Base-by-base conservation (phyloP, 2,329 filamentous ascomycete genomes). In the Tolypocladium paradoxum region DNA sequence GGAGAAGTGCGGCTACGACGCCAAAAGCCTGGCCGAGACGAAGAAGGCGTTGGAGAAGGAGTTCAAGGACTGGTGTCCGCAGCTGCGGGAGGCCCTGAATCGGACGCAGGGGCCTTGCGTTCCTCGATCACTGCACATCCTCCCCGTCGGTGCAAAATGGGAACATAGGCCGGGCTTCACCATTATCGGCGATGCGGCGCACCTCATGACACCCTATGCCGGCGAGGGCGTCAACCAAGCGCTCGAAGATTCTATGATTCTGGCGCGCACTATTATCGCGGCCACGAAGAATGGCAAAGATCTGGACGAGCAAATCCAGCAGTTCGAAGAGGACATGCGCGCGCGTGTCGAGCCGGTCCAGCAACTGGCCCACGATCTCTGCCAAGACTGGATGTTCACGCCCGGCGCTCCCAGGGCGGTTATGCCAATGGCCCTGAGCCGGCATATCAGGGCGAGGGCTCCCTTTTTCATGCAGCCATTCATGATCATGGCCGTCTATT, bases 201-300 rank as follows among this genome's bases (percentile, higher is more conserved):
- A 84, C 62, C 60, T 82, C 24, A 81, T 82, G 77, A 74, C 75
- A 1, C 77, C 77, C 0, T 80, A 76, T 56, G 76, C 76, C 1
- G 81, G 81, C 6, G 79, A 81, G 54, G 81, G 81, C 2, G 79
- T 83, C 29, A 84, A 84, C 59, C 67, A 75, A 22, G 79, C 73
- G 1, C 72, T 85, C 62, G 70, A 74, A 48, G 81, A 84, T 61
- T 74, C 79, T 8, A 62, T 76, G 55, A 63, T 72, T 24, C 68
- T 84, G 22, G 75, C 73, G 0, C 61, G 67, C 33, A 68, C 70
- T 7, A 75, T 81, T 55, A 60, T 69, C 49, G 55, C 56, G 9
- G 61, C 63, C 1, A 55, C 57, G 2, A 50, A 64, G 22, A 56
- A 60, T 12, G 58, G 60, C 8, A 55, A 58, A 3, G 58, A 55